These are phyloP conservation scores for Chondrus crispus DNA, from an alignment of 23 red algal genomes.

Conservation along the genomic window DNA sequence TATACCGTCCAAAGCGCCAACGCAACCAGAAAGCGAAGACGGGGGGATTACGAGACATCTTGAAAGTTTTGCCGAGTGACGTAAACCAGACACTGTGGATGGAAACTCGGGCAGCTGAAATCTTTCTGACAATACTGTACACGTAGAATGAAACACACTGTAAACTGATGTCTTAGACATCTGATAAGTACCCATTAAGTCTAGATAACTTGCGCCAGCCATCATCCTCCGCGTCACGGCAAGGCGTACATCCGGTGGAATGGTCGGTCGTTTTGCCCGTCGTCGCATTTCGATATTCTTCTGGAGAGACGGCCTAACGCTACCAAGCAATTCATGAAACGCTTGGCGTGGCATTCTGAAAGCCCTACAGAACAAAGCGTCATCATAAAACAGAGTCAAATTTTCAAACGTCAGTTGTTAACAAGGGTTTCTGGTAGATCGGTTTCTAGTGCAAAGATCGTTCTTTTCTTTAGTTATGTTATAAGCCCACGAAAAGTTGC, in stretches of 20 bases:
- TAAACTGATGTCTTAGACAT: background rate
- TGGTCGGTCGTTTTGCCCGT: background rate
- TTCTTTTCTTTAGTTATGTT: no score
- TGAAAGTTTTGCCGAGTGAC: no score
- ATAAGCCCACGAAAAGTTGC: no score
- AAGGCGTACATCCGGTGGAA: background rate
- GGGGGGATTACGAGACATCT: no score
- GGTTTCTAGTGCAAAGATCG: no score
- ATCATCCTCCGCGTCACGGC: background rate
- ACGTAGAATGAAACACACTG: background rate
- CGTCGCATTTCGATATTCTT: background rate
- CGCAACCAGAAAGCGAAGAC: no score
- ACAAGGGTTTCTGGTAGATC: no score
- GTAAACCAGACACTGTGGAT: no score
- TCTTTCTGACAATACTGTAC: background rate
- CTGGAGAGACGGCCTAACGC: background rate
- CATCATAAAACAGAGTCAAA: background rate
- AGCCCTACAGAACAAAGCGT: background rate
- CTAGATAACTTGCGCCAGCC: background rate
- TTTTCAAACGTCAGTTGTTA: background rate
- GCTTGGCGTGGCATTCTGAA: background rate
- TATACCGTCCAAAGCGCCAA: no score
- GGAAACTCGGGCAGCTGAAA: no score
- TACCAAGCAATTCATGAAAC: background rate
- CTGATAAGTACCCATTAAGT: conserved; percentile 1